Evolutionary conservation across 345 rosid species (phyloP).

Genomic region (Gossypium raimondii): DNA sequence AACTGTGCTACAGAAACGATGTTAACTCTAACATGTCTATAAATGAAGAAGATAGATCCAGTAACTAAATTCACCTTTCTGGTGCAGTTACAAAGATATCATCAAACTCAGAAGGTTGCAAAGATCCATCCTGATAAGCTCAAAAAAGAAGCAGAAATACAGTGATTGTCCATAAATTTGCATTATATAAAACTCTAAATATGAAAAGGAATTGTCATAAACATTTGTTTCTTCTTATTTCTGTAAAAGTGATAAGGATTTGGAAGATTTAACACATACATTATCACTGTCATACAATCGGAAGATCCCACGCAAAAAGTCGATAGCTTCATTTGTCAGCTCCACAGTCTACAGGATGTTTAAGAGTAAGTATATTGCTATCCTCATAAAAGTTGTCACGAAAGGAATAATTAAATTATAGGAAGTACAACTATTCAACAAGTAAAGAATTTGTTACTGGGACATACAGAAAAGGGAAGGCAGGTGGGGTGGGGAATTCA

Average conservation of each 20-base stretch:
- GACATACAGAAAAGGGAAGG: not conserved
- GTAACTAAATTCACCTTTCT: slow-evolving; percentile 45
- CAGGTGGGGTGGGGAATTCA: not conserved
- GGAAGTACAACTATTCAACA: not conserved
- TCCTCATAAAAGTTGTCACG: not conserved
- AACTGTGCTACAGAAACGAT: not conserved
- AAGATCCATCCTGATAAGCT: slow-evolving; percentile 60
- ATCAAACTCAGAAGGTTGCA: slow-evolving; percentile 55
- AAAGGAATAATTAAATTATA: not conserved
- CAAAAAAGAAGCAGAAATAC: slow-evolving; percentile 21
- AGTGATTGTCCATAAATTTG: not conserved
- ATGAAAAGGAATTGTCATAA: not conserved
- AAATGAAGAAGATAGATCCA: slow-evolving; percentile 1
- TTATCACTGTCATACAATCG: slow-evolving; percentile 59
- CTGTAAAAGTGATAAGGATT: not conserved
- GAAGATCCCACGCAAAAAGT: slow-evolving; percentile 62
- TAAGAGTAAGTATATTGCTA: slow-evolving; percentile 6
- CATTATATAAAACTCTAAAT: not conserved
- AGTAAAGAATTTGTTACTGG: not conserved
- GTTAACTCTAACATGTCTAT: not conserved
- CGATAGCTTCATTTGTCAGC: slow-evolving; percentile 55
- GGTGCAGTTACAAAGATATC: slow-evolving; percentile 79
- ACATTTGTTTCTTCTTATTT: not conserved
- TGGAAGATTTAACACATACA: slow-evolving; percentile 37
- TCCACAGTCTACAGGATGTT: slow-evolving; percentile 58